Conservation (phyloP, 2,329 filamentous ascomycete species). For the Epichloe typhina region DNA sequence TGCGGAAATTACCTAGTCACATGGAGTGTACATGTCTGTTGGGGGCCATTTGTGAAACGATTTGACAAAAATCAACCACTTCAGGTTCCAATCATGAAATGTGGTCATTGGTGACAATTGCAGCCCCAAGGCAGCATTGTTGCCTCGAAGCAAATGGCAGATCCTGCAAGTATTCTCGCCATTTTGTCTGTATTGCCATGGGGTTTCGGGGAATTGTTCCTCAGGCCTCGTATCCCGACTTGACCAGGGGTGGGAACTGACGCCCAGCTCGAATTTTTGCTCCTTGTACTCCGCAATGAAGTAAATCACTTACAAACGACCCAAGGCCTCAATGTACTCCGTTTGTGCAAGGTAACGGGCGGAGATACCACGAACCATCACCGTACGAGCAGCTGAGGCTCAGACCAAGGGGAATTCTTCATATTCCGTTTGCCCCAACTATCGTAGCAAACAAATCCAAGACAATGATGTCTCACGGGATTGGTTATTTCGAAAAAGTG, state of each 20-base stretch:
- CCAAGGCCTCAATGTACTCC: too few species aligned
- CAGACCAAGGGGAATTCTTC: neutral
- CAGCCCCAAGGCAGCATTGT: neutral
- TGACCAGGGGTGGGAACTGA: neutral
- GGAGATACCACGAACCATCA: too few species aligned
- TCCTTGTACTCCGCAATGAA: neutral
- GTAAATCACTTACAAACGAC: too few species aligned
- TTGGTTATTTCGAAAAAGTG: neutral
- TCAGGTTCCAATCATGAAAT: neutral
- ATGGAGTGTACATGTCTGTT: neutral
- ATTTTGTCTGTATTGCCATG: neutral
- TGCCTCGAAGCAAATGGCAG: neutral
- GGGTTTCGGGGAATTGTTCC: neutral
- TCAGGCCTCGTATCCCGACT: neutral
- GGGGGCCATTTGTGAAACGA: neutral
- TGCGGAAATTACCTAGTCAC: neutral
- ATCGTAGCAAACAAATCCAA: slow-evolving; percentile 1
- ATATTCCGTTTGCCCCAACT: neutral
- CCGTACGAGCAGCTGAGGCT: too few species aligned
- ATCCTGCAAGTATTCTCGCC: neutral
- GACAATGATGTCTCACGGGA: neutral
- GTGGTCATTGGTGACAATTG: neutral
- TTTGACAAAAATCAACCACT: neutral
- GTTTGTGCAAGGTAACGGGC: too few species aligned
- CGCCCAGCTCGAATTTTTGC: neutral